Base-by-base conservation (phyloP, 2,329 filamentous ascomycete species). In the Eutypella sp. region DNA sequence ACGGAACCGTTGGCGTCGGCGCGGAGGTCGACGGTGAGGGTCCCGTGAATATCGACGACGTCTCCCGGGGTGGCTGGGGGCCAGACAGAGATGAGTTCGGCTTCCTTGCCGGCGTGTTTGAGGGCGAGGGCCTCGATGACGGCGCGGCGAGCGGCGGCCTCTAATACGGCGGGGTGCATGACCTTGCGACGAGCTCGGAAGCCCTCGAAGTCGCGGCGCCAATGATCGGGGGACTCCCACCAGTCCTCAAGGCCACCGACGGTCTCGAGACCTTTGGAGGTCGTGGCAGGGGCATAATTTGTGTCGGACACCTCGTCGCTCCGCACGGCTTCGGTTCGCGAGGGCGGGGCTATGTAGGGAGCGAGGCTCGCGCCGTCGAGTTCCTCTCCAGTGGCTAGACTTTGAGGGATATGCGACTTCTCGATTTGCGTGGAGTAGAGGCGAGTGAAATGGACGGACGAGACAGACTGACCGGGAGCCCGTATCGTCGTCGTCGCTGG, bases 171-270 rank as follows among this genome's bases (percentile, higher is more conserved):
- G 22, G 65, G 59, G 25, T 79, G 72, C 23, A 61, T 58, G 8
- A 75, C 64, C 57, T 67, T 71, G 1, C 62, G 56, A 5, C 54
- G 46, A 29, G 63, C 63, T 44, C 56, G 55, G 52, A 80, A 81
- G 2, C 69, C 67, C 15, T 56, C 57, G 50, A 76, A 73, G 41
- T 67, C 56, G 54, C 69, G 72, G 40, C 67, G 67, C 76, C 78
- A 81, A 56, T 79, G 69, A n/a, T 67, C 67, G n/a, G 65, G 63
- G 42, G 67, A 60, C 7, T 79, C 69, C 77, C 78, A 82, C 78
- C 77, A 82, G 22, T 62, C 63, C 27, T 63, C 63, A 31, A 79
- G 48, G 1, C 71, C 66, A 34, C 70, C 71, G 11, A 79, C 69
- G 41, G 71, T 65, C 49, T 74, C 70, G 2, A 82, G 66, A 0